Conservation (phyloP, 371 early-diverging fungal genomes). For the Entomophthora muscae region DNA sequence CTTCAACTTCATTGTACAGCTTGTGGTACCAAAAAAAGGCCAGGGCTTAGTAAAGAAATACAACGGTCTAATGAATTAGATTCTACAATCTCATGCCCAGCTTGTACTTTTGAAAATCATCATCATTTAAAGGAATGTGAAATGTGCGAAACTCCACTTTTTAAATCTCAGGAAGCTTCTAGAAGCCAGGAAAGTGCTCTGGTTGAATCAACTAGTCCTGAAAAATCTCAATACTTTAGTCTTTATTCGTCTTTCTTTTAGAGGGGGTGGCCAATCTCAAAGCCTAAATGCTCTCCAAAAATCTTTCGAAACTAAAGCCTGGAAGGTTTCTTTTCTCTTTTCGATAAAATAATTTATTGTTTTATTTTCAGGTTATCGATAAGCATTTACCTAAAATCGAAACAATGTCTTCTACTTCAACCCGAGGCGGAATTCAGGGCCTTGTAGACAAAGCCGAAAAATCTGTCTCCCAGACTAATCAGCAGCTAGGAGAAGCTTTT, state of each 20-base stretch:
- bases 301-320: background rate
- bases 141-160: background rate
- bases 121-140: background rate
- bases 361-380: background rate
- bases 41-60: background rate
- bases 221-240: background rate
- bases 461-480: background rate
- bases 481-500: background rate
- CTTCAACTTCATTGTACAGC: background rate
- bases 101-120: conserved; percentile 6
- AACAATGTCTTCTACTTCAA: background rate
- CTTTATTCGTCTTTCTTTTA: background rate
- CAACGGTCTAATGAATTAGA: background rate
- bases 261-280: background rate
- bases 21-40: background rate
- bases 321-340: background rate
- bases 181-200: background rate
- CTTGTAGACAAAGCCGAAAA: background rate
- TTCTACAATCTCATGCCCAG: background rate
- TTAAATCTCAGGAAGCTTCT: background rate
- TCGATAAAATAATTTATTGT: background rate
- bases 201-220: background rate
- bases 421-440: background rate
- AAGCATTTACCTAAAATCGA: background rate
- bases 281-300: background rate